Evolutionary conservation across 768 basidiomycete species (phyloP).

Genomic region (Lactarius pseudohatsudake): DNA sequence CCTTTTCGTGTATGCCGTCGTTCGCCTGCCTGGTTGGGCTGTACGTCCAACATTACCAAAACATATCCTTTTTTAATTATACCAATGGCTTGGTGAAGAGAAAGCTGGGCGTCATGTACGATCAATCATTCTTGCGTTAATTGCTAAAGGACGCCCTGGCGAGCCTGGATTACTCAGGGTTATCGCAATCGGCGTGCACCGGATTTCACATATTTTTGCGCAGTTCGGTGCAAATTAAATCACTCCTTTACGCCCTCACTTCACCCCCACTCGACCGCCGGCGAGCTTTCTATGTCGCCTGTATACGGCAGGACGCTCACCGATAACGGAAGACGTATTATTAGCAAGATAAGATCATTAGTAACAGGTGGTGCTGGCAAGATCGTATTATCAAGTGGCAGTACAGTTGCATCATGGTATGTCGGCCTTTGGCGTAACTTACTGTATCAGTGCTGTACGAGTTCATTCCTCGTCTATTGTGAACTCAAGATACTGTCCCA

Average conservation of each 20-base stretch:
- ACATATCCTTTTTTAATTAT: neutral
- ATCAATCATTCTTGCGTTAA: neutral
- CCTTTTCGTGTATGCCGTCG: neutral
- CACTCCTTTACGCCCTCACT: neutral
- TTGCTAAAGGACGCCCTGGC: neutral
- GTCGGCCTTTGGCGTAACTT: no score
- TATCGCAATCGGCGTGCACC: no score
- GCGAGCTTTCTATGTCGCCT: no score
- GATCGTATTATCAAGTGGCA: neutral
- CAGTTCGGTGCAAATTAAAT: neutral
- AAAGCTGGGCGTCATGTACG: neutral
- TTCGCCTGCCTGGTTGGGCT: neutral
- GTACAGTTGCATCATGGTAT: neutral
- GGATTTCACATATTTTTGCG: neutral
- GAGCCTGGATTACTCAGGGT: no score
- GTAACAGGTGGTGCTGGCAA: neutral
- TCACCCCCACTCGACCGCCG: neutral
- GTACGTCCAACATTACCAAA: neutral
- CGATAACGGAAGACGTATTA: neutral
- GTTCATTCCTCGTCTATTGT: no score
- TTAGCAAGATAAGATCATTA: no score
- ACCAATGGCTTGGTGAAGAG: neutral
- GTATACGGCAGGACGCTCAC: no score
- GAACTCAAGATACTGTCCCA: neutral
- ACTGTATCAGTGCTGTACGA: neutral